phyloP scores from a whole-genome alignment of 2,329 filamentous ascomycete species.

The Sphaerulina vaccinii region DNA sequence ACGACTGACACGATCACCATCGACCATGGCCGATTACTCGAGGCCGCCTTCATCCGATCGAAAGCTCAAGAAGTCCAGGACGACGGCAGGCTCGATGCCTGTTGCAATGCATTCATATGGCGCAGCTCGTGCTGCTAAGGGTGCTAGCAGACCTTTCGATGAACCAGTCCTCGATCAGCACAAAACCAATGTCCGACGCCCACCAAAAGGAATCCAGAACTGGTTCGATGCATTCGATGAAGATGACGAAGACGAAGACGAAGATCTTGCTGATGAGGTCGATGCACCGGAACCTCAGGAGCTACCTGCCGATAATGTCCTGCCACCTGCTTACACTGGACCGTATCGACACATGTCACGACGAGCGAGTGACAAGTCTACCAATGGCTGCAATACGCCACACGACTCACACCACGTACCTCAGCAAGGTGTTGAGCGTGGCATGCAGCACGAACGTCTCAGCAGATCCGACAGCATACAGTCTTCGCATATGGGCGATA shows the following conservation, averaged over 20 bases:
- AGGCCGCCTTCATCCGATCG: conserved; percentile 4
- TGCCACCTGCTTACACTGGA: conserved; percentile 21
- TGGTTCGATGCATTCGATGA: conserved; percentile 48
- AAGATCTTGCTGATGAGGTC: conserved; percentile 24
- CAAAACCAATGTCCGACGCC: conserved; percentile 49
- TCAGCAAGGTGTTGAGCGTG: background rate
- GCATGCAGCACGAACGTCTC: conserved; percentile 2
- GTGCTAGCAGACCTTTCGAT: conserved; percentile 29
- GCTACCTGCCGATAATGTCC: conserved; percentile 25
- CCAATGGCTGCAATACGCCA: conserved; percentile 11
- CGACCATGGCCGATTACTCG: conserved; percentile 38
- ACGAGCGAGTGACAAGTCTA: conserved; percentile 13
- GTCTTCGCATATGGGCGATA: conserved; percentile 21
- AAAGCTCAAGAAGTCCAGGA: conserved; percentile 7
- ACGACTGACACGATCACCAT: conserved; percentile 43
- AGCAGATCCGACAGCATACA: conserved; percentile 26
- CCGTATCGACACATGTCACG: conserved; percentile 15
- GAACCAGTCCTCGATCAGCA: conserved; percentile 46
- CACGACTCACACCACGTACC: conserved; percentile 18
- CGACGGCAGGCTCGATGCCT: conserved; percentile 6
- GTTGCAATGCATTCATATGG: no score
- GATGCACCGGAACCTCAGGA: conserved; percentile 23
- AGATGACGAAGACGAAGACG: conserved; percentile 18
- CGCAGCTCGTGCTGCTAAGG: no score
- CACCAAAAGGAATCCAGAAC: conserved; percentile 50